Base-by-base conservation (phyloP, 73 alveolate genomes). In the Stentor roeselii region DNA sequence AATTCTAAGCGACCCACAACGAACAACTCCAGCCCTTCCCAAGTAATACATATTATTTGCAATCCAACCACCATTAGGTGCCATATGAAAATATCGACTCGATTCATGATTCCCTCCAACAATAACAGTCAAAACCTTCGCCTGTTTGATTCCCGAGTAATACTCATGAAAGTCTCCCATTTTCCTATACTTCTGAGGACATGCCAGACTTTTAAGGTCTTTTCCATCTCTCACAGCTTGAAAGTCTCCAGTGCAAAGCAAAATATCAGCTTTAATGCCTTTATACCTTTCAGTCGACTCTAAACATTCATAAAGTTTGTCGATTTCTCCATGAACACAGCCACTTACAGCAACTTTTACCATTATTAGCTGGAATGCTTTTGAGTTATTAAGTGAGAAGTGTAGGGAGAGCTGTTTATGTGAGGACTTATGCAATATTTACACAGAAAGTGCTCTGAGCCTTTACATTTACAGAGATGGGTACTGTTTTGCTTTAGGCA, bases 251-350 rank as follows among this genome's bases (percentile, higher is more conserved):
- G 80, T 67, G 34, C 80, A 67, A n/a, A 67, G 41, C 27, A 67
- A 11, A 32, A 67, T 67, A 32, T 67, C 80, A 2, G 42, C 80
- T 67, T 67, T 67, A 30, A 67, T 40, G 0, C 80, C 80, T 21
- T 32, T 21, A 21, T 67, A 21, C 11, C 34, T n/a, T 67, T 67
- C 80, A 67, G 14, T 36, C 41, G 21, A 36, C 34, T 60, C 36
- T 2, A 85, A 36, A 35, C 35, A 32, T 11, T 59, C 35, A 60
- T 85, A 85, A 14, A 85, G 36, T 0, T 76, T 59, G 21, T 85
- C 86, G 32, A 85, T 83, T 11, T 85, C 87, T 21, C 80, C 80
- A 67, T 67, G 80, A 67, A 67, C 80, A 67, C 80, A 67, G 11
- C 80, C 80, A 21, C n/a, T 32, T 21, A 67, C 41, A 27, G 80